Evolutionary conservation across 805 yeast genomes (phyloP), one percentile per base, ranked within the genome.

Genomic region (Saccharomycopsis sp.): DNA sequence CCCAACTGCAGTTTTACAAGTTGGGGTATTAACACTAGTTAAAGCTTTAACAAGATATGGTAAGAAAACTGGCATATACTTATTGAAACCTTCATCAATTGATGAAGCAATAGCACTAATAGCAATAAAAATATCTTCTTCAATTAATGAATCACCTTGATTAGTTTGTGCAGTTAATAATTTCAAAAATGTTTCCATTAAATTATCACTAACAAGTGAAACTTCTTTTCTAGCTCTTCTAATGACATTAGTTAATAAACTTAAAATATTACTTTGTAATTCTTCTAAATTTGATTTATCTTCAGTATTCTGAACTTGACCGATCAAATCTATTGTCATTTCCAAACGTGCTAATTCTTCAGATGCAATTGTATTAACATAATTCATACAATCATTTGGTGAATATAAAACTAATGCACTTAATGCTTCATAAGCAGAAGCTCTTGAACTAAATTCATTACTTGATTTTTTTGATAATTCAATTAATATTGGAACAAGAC

Each of bases 401-500:
- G 89, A 70, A 59, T 72, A 81, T 36, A 77, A 69, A 19, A 89
- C 95, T 54, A 88, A 65, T 0, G 89, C 70, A 2, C 95, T 78
- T 50, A 92, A 64, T 0, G 96, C 94, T 61, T 94, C 96, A 58
- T 86, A 92, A 2, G 97, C 94, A n/a, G 96, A 86, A 2, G 97
- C 89, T 56, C 97, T 73, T 4, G 94, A 74, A 45, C 85, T 78
- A 55, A 74, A 71, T 57, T 89, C 97, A 54, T 92, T 92, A 54
- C 86, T 95, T 14, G 64, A 52, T 53, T 80, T 76, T 32, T 72
- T 75, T 19, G 92, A 76, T 29, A 87, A 74, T 51, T 72, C 69
- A 31, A 87, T 53, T 51, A 89, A 68, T 1, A 77, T 72, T 30
- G 86, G 87, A 18, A 86, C 74, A 39, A 92, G 62, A 13, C 67